These are phyloP conservation scores for Brachypodium distachyon DNA, from an alignment of 202 grass and related monocot species.

Conservation along the genomic window DNA sequence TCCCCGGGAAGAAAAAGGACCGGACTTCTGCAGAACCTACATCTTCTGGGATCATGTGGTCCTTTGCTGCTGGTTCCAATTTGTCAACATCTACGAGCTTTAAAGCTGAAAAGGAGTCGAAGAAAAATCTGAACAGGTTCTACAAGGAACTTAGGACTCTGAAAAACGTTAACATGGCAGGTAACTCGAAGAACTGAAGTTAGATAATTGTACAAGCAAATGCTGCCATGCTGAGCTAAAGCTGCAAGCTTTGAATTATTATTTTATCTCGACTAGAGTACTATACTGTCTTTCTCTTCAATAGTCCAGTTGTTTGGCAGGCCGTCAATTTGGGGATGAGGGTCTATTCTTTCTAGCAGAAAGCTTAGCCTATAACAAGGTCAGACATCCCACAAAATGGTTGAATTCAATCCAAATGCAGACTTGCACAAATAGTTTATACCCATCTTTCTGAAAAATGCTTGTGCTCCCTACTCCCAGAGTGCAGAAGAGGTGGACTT, in stretches of 20 bases:
- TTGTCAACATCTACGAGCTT: slow-evolving; percentile 26
- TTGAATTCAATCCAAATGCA: background rate
- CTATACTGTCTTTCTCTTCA: background rate
- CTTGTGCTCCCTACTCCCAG: slow-evolving; percentile 37
- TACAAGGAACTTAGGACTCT: slow-evolving; percentile 66
- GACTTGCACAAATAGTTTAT: background rate
- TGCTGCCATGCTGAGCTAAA: background rate
- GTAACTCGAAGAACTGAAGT: slow-evolving; percentile 22
- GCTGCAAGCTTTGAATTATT: background rate
- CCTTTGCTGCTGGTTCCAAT: slow-evolving; percentile 79
- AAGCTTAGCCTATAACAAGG: slow-evolving; percentile 96
- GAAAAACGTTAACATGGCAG: slow-evolving; percentile 80
- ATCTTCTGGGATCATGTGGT: slow-evolving; percentile 54
- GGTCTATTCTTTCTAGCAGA: slow-evolving; percentile 95
- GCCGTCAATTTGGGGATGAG: slow-evolving; percentile 92
- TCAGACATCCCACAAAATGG: slow-evolving; percentile 21
- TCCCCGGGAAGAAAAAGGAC: slow-evolving; percentile 41
- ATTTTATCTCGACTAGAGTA: background rate
- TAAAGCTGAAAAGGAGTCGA: slow-evolving; percentile 54
- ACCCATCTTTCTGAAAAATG: background rate
- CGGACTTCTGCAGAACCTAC: background rate
- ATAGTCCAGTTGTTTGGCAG: slow-evolving; percentile 31
- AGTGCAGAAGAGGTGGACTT: slow-evolving; percentile 92
- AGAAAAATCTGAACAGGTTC: slow-evolving; percentile 81
- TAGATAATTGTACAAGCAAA: background rate